Evolutionary conservation across 164 flowering plant species (phyloP), one percentile per base, ranked within the genome.

Genomic region (Umbilicus rupestris): DNA sequence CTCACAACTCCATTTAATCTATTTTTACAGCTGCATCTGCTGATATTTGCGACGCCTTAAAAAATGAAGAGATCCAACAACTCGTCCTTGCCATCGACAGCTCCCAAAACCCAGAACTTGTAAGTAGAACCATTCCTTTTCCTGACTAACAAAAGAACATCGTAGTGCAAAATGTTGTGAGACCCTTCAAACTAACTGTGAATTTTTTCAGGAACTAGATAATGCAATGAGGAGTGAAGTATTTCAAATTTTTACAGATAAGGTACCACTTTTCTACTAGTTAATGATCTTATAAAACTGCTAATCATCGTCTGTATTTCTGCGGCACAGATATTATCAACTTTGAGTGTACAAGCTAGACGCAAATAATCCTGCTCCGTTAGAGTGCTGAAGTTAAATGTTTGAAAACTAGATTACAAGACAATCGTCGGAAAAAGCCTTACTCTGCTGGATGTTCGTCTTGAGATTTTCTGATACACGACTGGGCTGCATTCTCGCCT

Each of bases 11-110:
- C 33, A 0, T 31, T 20, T 11, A 44, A 35, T 2, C 37, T 42
- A 41, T 39, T 33, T 35, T 10, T 76, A 76, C 84, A 91, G 97
- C 80, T 71, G 69, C 81, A 66, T 84, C 88, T 31, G 67, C 74
- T 72, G 96, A 88, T 77, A 77, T 91, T 29, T 77, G 78, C 33
- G 77, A 80, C 72, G 83, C 88, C 47, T 71, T 91, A 75, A 81
- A 81, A 75, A 76, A 86, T 74, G 79, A 82, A 74, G 78, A 77
- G 63, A 84, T 91, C 69, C 90, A 76, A 75, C 82, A 82, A 71
- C 80, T 91, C 44, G 83, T 91, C 49, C 58, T 6, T 68, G 71
- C 64, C 30, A 88, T 91, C 30, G 84, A 87, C 72, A 49, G 66
- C 68, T 83, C 96, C 58, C 72, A 78, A 44, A 77, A 82, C 69